A percentile compares a stretch with the other conserved stretches of the same genome.
These are phyloP conservation scores for Cladosporium oxysporum DNA, from an alignment of 2,329 filamentous ascomycete species.

Conservation along the genomic window DNA sequence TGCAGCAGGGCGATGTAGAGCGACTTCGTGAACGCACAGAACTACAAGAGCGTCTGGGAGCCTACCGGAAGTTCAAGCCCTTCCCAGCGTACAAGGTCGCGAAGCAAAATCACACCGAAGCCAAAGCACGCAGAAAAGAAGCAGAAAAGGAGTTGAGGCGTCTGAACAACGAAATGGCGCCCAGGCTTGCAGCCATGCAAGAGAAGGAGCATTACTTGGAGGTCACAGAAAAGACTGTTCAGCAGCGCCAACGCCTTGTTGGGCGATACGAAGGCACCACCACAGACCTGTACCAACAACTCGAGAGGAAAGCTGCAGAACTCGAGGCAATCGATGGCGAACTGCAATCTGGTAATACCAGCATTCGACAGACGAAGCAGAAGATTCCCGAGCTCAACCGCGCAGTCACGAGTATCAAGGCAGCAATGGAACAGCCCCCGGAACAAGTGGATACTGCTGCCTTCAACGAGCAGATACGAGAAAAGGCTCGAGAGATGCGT, in stretches of 20 bases:
- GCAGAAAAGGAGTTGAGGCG: slow-evolving; percentile 60
- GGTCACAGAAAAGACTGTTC: slow-evolving; percentile 58
- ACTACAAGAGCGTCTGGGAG: slow-evolving; percentile 63
- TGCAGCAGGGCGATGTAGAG: slow-evolving; percentile 79
- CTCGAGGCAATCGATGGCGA: slow-evolving; percentile 40
- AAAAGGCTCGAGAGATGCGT: slow-evolving; percentile 52
- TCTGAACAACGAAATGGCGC: slow-evolving; percentile 64
- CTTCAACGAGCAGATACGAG: slow-evolving; percentile 72
- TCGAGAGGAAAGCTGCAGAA: slow-evolving; percentile 41
- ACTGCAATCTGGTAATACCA: slow-evolving; percentile 42
- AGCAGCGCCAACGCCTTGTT: slow-evolving; percentile 57
- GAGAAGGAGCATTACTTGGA: slow-evolving; percentile 68
- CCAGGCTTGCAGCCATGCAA: slow-evolving; percentile 68
- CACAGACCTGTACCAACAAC: slow-evolving; percentile 39
- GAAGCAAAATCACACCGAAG: slow-evolving; percentile 49
- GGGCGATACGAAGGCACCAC: slow-evolving; percentile 56
- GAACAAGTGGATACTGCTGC: slow-evolving; percentile 67
- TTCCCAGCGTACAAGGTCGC: slow-evolving; percentile 65
- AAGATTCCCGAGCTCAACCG: slow-evolving; percentile 37
- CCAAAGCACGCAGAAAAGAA: slow-evolving; percentile 58
- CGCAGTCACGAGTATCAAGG: slow-evolving; percentile 64
- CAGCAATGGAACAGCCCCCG: slow-evolving; percentile 62
- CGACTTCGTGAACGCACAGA: slow-evolving; percentile 74
- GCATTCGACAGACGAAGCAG: slow-evolving; percentile 43
- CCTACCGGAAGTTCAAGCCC: slow-evolving; percentile 66